Conservation (phyloP, 768 basidiomycete genomes). For the Phaeotremella skinneri region DNA sequence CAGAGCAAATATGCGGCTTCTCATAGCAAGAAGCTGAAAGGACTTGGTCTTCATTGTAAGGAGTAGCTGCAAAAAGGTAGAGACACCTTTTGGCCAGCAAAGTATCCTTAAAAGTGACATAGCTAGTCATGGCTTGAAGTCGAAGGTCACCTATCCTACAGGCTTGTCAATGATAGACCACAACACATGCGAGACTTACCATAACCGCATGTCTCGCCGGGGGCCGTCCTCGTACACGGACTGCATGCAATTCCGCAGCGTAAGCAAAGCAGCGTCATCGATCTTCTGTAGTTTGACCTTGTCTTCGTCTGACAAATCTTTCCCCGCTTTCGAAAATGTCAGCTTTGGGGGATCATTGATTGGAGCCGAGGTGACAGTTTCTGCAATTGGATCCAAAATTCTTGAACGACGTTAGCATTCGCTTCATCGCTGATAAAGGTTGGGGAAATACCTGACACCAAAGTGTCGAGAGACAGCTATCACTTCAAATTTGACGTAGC, state of each 20-base stretch:
- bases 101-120: slow-evolving; percentile 29
- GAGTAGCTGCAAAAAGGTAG: slow-evolving; percentile 35
- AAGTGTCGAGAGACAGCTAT: slow-evolving; percentile 26
- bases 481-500: slow-evolving; percentile 38
- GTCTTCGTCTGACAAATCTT: slow-evolving; percentile 12
- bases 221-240: slow-evolving; percentile 43
- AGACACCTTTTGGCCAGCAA: slow-evolving; percentile 37
- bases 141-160: slow-evolving; percentile 37
- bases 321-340: slow-evolving; percentile 11
- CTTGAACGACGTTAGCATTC: too few relatives aligned
- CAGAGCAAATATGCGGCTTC: slow-evolving; percentile 19
- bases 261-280: slow-evolving; percentile 26
- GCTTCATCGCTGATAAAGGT: too few relatives aligned
- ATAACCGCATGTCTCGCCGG: slow-evolving; percentile 35
- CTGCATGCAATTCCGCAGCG: slow-evolving; percentile 38
- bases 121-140: slow-evolving; percentile 35
- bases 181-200: slow-evolving; percentile 20
- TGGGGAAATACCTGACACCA: slow-evolving; percentile 24
- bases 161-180: not conserved
- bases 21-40: slow-evolving; percentile 30
- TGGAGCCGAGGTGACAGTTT: slow-evolving; percentile 27
- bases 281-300: slow-evolving; percentile 20
- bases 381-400: slow-evolving; percentile 20
- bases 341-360: slow-evolving; percentile 13
- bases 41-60: slow-evolving; percentile 26